These are phyloP conservation scores for Botrytis cinerea DNA, from an alignment of 2,329 filamentous ascomycete species.

Conservation along the genomic window DNA sequence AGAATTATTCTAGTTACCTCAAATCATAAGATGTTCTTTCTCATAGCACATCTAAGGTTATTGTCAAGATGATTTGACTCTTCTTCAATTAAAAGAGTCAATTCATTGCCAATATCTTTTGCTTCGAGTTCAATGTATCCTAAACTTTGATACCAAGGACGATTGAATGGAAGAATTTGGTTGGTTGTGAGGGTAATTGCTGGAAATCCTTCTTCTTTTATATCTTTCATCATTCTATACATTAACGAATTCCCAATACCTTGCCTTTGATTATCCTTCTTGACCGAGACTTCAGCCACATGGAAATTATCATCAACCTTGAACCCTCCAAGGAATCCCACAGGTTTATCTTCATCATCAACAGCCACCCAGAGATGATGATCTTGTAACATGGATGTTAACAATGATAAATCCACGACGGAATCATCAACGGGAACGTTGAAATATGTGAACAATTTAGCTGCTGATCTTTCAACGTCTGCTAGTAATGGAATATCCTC, in stretches of 20 bases:
- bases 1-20: not conserved
- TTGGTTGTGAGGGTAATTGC: slow-evolving; percentile 39
- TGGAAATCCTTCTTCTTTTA: slow-evolving; percentile 36
- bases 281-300: slow-evolving; percentile 39
- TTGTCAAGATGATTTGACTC: slow-evolving; percentile 2
- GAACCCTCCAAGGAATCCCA: slow-evolving; percentile 39
- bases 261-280: slow-evolving; percentile 36
- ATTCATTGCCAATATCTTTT: slow-evolving; percentile 26
- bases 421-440: slow-evolving; percentile 33
- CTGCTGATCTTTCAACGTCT: slow-evolving; percentile 39
- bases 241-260: slow-evolving; percentile 40
- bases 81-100: slow-evolving; percentile 7
- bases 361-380: slow-evolving; percentile 40
- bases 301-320: slow-evolving; percentile 39
- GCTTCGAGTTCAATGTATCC: slow-evolving; percentile 37
- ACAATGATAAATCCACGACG: slow-evolving; percentile 32
- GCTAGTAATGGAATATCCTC: slow-evolving; percentile 38
- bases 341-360: slow-evolving; percentile 35
- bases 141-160: slow-evolving; percentile 38
- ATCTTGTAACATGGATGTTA: slow-evolving; percentile 32
- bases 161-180: slow-evolving; percentile 38
- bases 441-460: slow-evolving; percentile 35
- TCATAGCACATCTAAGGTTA: slow-evolving; percentile 18
- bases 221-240: slow-evolving; percentile 36
- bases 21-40: slow-evolving; percentile 7